phyloP scores from a whole-genome alignment of 768 basidiomycete species.

The Lactarius pseudohatsudake region DNA sequence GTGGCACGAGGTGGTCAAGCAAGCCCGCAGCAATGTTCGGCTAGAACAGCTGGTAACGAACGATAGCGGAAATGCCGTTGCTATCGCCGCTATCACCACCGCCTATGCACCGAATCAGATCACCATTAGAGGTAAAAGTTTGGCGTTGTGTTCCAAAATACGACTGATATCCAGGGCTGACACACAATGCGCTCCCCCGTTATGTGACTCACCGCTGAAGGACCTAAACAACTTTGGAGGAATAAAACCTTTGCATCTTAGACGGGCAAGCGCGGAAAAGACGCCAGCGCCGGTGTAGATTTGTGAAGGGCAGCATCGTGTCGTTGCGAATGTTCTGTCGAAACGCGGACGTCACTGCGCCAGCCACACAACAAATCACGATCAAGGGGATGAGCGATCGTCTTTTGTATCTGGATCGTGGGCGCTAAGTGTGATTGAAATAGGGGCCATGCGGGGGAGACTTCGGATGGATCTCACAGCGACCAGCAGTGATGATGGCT shows the following conservation, averaged over 20 bases:
- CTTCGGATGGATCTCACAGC: conserved; percentile 3
- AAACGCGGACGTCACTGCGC: conserved; percentile 1
- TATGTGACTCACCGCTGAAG: not conserved
- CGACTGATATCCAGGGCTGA: not conserved
- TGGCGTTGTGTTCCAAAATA: not conserved
- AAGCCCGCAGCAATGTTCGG: not conserved
- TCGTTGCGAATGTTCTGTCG: not conserved
- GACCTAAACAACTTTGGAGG: not conserved
- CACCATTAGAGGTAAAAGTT: not conserved
- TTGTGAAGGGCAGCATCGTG: not conserved
- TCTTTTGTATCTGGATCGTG: not conserved
- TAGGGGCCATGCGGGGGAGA: not conserved
- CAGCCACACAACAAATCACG: conserved; percentile 4
- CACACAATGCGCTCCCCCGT: not conserved
- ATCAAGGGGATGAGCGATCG: not conserved
- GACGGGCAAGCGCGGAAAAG: not conserved
- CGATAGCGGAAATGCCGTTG: not conserved
- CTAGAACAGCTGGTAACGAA: not conserved
- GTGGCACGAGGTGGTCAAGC: not conserved
- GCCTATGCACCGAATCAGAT: not conserved
- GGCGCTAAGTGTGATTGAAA: not conserved
- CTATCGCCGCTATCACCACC: not conserved
- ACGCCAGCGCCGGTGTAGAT: not conserved
- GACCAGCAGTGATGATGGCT: not conserved
- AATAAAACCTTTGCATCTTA: not conserved